Percentiles rank a stretch among this genome's conserved stretches.
phyloP scores from a whole-genome alignment of 495 filamentous ascomycete species.

The Margaritispora aquatica region DNA sequence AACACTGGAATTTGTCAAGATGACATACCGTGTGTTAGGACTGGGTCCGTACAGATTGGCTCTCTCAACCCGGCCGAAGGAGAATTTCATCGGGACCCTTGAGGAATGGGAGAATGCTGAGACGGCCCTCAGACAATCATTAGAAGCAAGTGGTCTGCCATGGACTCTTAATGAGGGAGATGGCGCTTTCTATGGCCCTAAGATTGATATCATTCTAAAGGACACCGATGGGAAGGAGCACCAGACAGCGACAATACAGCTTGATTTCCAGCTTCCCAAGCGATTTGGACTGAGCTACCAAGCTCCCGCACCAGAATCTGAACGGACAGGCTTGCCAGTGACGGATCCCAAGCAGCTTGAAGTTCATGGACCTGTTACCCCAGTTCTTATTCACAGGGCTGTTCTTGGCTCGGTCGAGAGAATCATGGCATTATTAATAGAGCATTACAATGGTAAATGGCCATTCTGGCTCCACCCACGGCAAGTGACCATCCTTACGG shows the following conservation, averaged over 20 bases:
- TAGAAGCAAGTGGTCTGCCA: conserved; percentile 55
- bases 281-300: conserved; percentile 73
- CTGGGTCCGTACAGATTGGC: conserved; percentile 70
- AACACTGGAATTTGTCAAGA: conserved; percentile 73
- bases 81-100: conserved; percentile 69
- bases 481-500: conserved; percentile 71
- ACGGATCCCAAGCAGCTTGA: conserved; percentile 36
- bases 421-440: conserved; percentile 81
- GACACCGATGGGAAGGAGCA: conserved; percentile 85
- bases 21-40: conserved; percentile 69
- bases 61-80: conserved; percentile 72
- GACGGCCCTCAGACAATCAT: conserved; percentile 58
- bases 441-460: conserved; percentile 76
- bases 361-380: conserved; percentile 51
- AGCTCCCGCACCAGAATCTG: conserved; percentile 66
- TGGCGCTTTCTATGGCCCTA: conserved; percentile 92
- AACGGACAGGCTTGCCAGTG: conserved; percentile 46
- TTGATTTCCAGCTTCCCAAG: conserved; percentile 89
- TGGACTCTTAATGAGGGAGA: conserved; percentile 77
- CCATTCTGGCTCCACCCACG: conserved; percentile 90
- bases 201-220: conserved; percentile 83
- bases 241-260: conserved; percentile 86
- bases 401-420: conserved; percentile 83
- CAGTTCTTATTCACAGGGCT: conserved; percentile 84
- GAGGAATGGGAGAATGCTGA: conserved; percentile 85